A percentile compares a stretch with the other conserved stretches of the same genome.
Evolutionary conservation across 2,329 filamentous ascomycete species (phyloP).

Genomic region (Epichloe hybrida): DNA sequence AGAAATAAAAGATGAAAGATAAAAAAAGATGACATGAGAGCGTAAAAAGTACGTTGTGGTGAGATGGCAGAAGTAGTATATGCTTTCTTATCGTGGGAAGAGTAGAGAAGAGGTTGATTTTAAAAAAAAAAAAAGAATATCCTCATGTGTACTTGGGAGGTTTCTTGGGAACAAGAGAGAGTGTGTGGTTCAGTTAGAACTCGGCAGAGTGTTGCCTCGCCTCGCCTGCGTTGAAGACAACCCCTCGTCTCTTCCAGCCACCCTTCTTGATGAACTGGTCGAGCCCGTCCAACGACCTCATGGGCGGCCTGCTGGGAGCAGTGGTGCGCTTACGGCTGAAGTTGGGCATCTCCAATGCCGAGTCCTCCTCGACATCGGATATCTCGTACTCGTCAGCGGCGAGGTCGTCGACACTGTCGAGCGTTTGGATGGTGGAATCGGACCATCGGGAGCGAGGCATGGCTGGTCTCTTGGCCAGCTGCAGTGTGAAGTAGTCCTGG

Average conservation of each 20-base stretch:
- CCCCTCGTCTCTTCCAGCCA: conserved; percentile 30
- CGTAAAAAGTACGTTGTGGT: not conserved
- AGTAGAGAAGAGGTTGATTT: too few relatives aligned
- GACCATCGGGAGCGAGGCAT: conserved; percentile 28
- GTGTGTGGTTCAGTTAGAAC: not conserved
- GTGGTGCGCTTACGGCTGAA: conserved; percentile 20
- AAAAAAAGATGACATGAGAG: not conserved
- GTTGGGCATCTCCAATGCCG: conserved; percentile 17
- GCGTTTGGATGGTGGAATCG: conserved; percentile 26
- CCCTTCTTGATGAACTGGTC: conserved; percentile 29
- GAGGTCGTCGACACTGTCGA: conserved; percentile 11
- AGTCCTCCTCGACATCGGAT: conserved; percentile 9
- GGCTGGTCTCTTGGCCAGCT: conserved; percentile 16
- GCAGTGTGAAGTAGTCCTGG: conserved; percentile 21
- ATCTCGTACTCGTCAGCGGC: conserved; percentile 9
- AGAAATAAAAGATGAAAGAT: not conserved
- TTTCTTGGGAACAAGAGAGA: too few relatives aligned
- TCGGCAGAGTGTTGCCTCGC: not conserved
- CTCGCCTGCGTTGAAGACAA: conserved; percentile 26
- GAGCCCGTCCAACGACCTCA: conserved; percentile 25
- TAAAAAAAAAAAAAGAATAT: too few relatives aligned
- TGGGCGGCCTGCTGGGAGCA: conserved; percentile 21
- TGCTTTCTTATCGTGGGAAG: not conserved
- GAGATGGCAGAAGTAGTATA: not conserved
- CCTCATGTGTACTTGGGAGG: too few relatives aligned